These are phyloP conservation scores for Arabis alpina DNA, from an alignment of 345 rosid species.

Conservation along the genomic window DNA sequence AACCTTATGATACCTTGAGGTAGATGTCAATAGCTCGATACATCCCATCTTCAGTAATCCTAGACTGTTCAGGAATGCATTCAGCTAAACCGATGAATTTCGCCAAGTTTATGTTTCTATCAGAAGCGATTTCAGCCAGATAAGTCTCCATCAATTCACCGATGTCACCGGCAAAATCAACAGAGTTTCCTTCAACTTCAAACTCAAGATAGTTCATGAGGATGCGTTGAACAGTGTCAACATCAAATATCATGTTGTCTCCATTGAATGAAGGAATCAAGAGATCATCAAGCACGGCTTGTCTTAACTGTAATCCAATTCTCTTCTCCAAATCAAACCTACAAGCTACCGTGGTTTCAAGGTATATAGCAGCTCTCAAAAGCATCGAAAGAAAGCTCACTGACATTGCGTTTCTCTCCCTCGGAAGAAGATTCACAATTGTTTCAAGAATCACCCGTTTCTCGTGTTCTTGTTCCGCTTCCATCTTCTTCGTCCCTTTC, in stretches of 20 bases:
- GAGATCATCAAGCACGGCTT: conserved; percentile 83
- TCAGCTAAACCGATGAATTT: conserved; percentile 68
- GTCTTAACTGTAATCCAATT: conserved; percentile 78
- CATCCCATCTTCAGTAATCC: conserved; percentile 80
- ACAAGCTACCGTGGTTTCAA: conserved; percentile 90
- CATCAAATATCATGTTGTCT: conserved; percentile 55
- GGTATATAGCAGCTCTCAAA: conserved; percentile 76
- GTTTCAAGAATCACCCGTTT: conserved; percentile 81
- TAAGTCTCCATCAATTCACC: conserved; percentile 83
- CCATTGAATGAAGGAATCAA: conserved; percentile 24
- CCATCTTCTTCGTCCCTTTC: conserved; percentile 70
- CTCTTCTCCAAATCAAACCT: conserved; percentile 88
- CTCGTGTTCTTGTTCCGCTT: conserved; percentile 68
- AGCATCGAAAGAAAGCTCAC: conserved; percentile 82
- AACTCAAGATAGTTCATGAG: conserved; percentile 69
- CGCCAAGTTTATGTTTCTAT: conserved; percentile 55
- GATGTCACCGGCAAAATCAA: conserved; percentile 41
- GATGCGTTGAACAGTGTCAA: conserved; percentile 79
- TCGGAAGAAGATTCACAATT: conserved; percentile 82
- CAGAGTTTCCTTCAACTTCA: conserved; percentile 49
- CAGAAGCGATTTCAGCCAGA: conserved; percentile 81
- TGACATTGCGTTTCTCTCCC: conserved; percentile 66
- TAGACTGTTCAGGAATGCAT: conserved; percentile 71
- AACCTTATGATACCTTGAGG: conserved; percentile 58
- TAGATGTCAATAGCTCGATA: conserved; percentile 87